Conservation (phyloP, 495 filamentous ascomycete genomes). For the Cudoniella acicularis region DNA sequence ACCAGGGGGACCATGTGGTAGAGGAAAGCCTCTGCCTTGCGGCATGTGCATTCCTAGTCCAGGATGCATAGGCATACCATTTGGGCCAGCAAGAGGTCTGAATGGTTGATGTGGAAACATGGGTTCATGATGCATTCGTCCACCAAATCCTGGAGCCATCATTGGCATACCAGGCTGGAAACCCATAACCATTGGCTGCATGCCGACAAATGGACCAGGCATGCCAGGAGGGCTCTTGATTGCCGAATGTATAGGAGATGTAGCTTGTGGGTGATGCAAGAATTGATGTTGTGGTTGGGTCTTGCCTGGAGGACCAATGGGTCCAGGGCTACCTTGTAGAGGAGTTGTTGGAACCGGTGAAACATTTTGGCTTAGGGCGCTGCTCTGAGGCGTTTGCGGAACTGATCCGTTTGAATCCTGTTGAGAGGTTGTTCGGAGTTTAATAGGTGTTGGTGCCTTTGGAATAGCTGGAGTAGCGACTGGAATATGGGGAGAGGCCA, state of each 20-base stretch:
- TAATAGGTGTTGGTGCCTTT: slow-evolving; percentile 76
- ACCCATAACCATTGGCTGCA: slow-evolving; percentile 34
- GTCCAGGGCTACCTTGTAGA: slow-evolving; percentile 53
- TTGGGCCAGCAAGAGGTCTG: slow-evolving; percentile 52
- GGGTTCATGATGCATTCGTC: slow-evolving; percentile 48
- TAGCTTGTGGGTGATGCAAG: slow-evolving; percentile 38
- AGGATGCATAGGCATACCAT: slow-evolving; percentile 52
- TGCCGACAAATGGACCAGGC: slow-evolving; percentile 20
- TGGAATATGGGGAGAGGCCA: slow-evolving; percentile 73
- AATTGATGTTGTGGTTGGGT: slow-evolving; percentile 30
- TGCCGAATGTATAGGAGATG: slow-evolving; percentile 36
- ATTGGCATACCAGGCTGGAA: slow-evolving; percentile 57
- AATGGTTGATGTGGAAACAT: slow-evolving; percentile 50
- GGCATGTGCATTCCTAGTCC: slow-evolving; percentile 57
- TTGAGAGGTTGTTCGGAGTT: slow-evolving; percentile 72
- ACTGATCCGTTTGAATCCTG: slow-evolving; percentile 73
- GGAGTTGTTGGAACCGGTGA: slow-evolving; percentile 60
- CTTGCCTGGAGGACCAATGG: slow-evolving; percentile 46
- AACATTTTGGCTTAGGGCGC: slow-evolving; percentile 56
- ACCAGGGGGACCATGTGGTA: slow-evolving; percentile 54
- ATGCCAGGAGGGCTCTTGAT: slow-evolving; percentile 45
- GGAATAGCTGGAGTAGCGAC: slow-evolving; percentile 77
- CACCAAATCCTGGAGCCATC: slow-evolving; percentile 38
- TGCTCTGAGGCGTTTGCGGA: slow-evolving; percentile 56
- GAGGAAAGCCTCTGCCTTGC: slow-evolving; percentile 61